Base-by-base conservation (phyloP, 116 monocot genomes). In the Zostera marina region DNA sequence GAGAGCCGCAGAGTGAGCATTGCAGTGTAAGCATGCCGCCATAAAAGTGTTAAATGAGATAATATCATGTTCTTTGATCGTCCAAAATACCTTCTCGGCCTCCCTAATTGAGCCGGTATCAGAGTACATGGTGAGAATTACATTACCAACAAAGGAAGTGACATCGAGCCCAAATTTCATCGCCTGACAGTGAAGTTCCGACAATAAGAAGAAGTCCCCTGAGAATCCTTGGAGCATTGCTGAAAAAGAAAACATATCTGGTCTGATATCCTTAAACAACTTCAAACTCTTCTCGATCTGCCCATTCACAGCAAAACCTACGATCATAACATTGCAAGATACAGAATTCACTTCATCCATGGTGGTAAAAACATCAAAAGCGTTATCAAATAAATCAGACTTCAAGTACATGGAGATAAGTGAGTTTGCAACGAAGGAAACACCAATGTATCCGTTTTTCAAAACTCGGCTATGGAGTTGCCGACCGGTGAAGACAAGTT, bases 321-420 rank as follows among this genome's bases (percentile, higher is more conserved):
- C 46, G 53, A 89, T 77, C 75, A 84, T 73, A 0, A 72, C 63
- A 64, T 80, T 83, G 61, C 76, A 84, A 66, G 89, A 68, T 16
- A 84, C 63, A 19, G 61, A 54, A 70, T 72, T 74, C 14, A 74
- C 77, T 61, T 71, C 67, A 17, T 22, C 10, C 8, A 65, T 51
- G 40, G 44, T 19, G 53, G 49, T 55, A 60, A 90, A 90, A 42
- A 84, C 44, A 14, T 39, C 56, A 20, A 54, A 69, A 8, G 78
- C 84, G 47, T 72, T 58, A 56, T 61, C 68, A 11, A 64, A 53
- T 62, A 61, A 66, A 49, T 72, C 70, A 41, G 74, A 81, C 70
- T 78, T 84, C 63, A 72, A 69, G 70, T 76, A 90, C 84, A 90
- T 76, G 7, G 81, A 78, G 32, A 84, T 60, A 47, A 90, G 72